phyloP scores from a whole-genome alignment of 169 alveolate species.

The Perkinsus olseni region DNA sequence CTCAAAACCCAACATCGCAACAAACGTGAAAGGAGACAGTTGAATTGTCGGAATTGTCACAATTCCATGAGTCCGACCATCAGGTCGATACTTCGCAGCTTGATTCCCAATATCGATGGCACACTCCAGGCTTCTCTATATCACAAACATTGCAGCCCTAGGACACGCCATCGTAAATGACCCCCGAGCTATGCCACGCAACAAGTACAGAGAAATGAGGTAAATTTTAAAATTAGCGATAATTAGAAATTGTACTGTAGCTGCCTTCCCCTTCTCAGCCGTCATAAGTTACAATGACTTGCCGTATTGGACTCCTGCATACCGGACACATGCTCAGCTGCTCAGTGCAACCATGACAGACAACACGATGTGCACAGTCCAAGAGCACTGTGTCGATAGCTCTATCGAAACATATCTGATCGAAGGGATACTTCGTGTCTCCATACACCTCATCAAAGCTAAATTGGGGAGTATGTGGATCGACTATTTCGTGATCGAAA shows the following conservation, averaged over 20 bases:
- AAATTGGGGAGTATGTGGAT: neutral
- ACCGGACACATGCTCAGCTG: conserved; percentile 13
- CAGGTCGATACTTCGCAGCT: no score
- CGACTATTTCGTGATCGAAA: neutral
- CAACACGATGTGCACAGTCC: conserved; percentile 60
- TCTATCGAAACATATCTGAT: conserved; percentile 56
- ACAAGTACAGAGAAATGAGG: no score
- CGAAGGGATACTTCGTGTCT: conserved; percentile 45
- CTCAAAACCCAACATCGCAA: no score
- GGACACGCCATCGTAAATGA: no score
- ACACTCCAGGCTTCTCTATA: no score
- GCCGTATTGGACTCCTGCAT: conserved; percentile 1
- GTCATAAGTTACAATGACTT: neutral
- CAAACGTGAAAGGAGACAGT: no score
- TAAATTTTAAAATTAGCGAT: neutral
- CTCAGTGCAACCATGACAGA: conserved; percentile 47
- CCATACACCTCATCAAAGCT: neutral
- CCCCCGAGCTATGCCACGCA: no score
- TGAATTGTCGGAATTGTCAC: no score
- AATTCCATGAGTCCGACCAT: no score
- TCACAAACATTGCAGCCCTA: no score
- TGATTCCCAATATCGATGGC: no score
- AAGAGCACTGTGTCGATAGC: conserved; percentile 57
- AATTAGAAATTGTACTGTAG: neutral
- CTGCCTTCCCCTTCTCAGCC: neutral